Conservation (phyloP, 352 stramenopile species). For the Pythium myriotylum region DNA sequence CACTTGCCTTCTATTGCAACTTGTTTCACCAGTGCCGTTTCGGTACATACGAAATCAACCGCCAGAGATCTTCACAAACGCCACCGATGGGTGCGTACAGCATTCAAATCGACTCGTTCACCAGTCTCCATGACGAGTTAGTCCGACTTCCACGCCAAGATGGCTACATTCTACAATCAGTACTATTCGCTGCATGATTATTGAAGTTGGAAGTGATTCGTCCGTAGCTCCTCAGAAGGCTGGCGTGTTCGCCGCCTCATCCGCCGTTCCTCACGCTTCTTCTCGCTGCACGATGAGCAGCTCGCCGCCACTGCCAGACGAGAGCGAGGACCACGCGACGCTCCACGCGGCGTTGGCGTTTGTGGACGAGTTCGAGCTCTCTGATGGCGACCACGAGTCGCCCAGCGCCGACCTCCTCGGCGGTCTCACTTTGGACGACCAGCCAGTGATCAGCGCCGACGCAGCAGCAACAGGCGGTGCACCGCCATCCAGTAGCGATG, state of each 20-base stretch:
- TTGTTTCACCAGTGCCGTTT: no score
- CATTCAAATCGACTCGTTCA: not conserved
- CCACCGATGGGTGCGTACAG: conserved; percentile 1
- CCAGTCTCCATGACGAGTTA: no score
- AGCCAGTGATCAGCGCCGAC: not conserved
- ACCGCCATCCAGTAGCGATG: not conserved
- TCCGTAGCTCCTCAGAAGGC: not conserved
- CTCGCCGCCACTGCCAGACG: not conserved
- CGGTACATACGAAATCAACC: no score
- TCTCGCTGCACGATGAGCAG: not conserved
- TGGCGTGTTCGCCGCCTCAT: not conserved
- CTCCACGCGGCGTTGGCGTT: conserved; percentile 22
- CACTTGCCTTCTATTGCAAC: no score
- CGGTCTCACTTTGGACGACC: not conserved
- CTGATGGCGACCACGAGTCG: not conserved
- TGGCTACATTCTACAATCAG: conserved; percentile 1
- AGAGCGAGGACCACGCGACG: conserved; percentile 15
- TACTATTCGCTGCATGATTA: not conserved
- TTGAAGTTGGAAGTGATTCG: not conserved
- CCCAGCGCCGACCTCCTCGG: no score
- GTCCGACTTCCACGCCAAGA: no score
- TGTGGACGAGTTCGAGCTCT: conserved; percentile 22
- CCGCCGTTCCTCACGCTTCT: not conserved
- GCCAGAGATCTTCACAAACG: no score
- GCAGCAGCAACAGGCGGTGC: not conserved